These are phyloP conservation scores for Plectosphaerella plurivora DNA, from an alignment of 2,329 filamentous ascomycete species.

Conservation along the genomic window DNA sequence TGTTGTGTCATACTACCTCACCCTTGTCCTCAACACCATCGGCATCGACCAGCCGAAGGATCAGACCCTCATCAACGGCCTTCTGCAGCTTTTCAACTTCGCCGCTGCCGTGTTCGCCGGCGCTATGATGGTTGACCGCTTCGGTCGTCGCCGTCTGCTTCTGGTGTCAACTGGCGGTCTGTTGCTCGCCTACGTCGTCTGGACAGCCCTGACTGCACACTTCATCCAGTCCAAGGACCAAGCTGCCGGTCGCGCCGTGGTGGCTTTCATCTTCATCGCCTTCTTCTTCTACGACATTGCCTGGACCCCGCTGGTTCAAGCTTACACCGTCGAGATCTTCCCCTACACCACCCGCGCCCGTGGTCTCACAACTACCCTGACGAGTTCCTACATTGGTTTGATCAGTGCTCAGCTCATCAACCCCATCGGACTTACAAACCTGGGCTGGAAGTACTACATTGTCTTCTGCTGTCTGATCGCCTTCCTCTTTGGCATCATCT, in stretches of 20 bases:
- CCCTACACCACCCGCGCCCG: constrained; percentile 12
- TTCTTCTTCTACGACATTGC: constrained; percentile 31
- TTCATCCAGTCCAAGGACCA: not conserved
- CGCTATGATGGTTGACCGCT: constrained; percentile 29
- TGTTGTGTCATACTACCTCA: constrained; percentile 32
- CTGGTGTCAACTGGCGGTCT: constrained; percentile 24
- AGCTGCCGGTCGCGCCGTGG: constrained; percentile 18
- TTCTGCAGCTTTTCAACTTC: constrained; percentile 24
- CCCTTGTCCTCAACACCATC: constrained; percentile 25
- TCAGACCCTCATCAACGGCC: constrained; percentile 32
- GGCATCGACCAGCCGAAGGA: constrained; percentile 25
- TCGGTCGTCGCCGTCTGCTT: constrained; percentile 32
- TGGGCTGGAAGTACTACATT: constrained; percentile 35
- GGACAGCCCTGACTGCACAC: constrained; percentile 23
- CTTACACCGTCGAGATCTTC: constrained; percentile 21
- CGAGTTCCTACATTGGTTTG: constrained; percentile 7
- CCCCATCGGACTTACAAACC: constrained; percentile 29
- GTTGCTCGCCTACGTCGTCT: constrained; percentile 23
- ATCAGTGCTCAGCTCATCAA: constrained; percentile 33
- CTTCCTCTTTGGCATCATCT: constrained; percentile 25
- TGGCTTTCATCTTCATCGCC: constrained; percentile 31
- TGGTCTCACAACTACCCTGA: constrained; percentile 1
- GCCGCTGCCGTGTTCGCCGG: constrained; percentile 20
- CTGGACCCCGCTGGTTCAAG: constrained; percentile 25
- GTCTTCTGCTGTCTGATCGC: constrained; percentile 30